A percentile compares a stretch with the other conserved stretches of the same genome.
phyloP scores from a whole-genome alignment of 2,329 filamentous ascomycete species.

The Sporothrix protearum region DNA sequence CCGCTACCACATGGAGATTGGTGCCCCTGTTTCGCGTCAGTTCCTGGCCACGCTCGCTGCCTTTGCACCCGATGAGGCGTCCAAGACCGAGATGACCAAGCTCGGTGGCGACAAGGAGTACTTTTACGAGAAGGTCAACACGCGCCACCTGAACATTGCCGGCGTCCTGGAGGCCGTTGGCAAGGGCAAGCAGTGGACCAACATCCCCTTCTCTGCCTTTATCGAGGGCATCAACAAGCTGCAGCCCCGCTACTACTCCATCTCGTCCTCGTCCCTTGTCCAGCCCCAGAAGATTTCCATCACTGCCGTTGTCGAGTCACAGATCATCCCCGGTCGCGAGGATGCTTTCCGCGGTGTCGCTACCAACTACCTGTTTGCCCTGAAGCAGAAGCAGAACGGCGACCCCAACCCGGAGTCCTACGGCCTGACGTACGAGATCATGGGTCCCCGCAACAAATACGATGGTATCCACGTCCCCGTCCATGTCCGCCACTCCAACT shows the following conservation, averaged over 20 bases:
- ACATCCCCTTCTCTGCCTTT: slow-evolving; percentile 88
- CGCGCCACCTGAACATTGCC: slow-evolving; percentile 83
- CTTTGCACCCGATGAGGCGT: slow-evolving; percentile 80
- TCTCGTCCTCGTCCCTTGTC: slow-evolving; percentile 91
- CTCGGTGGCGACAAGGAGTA: slow-evolving; percentile 93
- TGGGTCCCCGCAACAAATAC: slow-evolving; percentile 92
- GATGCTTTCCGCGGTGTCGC: slow-evolving; percentile 88
- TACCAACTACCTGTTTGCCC: slow-evolving; percentile 90
- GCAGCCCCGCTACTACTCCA: slow-evolving; percentile 98
- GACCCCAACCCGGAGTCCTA: slow-evolving; percentile 78
- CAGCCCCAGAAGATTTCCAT: slow-evolving; percentile 94
- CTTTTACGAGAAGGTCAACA: slow-evolving; percentile 80
- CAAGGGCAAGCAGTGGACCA: slow-evolving; percentile 72
- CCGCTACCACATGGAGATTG: slow-evolving; percentile 96
- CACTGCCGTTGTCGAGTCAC: slow-evolving; percentile 88
- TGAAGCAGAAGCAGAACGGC: slow-evolving; percentile 95
- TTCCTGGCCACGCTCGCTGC: slow-evolving; percentile 82
- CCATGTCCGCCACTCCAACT: slow-evolving; percentile 96
- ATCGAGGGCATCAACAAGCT: slow-evolving; percentile 93
- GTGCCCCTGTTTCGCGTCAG: slow-evolving; percentile 92
- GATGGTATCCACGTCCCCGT: slow-evolving; percentile 92
- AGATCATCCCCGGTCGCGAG: slow-evolving; percentile 69
- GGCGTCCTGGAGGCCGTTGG: slow-evolving; percentile 73
- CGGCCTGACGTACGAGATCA: slow-evolving; percentile 80
- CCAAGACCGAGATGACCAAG: slow-evolving; percentile 83